Evolutionary conservation across 495 filamentous ascomycete species (phyloP).

Genomic region (Xylaria palmicola): DNA sequence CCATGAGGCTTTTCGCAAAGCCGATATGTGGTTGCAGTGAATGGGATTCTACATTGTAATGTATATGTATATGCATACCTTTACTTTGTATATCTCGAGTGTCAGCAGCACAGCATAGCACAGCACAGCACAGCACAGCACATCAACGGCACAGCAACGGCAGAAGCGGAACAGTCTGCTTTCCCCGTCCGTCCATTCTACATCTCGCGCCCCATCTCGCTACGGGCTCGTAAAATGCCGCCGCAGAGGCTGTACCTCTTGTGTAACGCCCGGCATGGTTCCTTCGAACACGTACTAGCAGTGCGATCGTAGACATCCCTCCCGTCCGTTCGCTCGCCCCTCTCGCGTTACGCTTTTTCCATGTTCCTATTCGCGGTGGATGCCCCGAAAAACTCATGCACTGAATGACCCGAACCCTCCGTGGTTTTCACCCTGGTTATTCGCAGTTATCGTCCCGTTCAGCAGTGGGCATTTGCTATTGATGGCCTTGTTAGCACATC

Average conservation of each 20-base stretch:
- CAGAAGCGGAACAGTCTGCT: not conserved
- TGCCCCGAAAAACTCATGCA: constrained; percentile 26
- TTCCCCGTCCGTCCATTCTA: too few relatives aligned
- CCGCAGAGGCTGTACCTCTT: not conserved
- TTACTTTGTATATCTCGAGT: constrained; percentile 9
- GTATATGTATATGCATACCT: too few relatives aligned
- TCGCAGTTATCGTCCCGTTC: constrained; percentile 78
- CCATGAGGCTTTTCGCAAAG: too few relatives aligned
- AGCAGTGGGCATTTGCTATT: constrained; percentile 79
- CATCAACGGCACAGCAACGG: too few relatives aligned
- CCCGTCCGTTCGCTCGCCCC: too few relatives aligned
- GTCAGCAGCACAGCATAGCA: constrained; percentile 8
- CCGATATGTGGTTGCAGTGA: too few relatives aligned
- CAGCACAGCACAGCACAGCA: constrained; percentile 1
- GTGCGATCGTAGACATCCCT: too few relatives aligned
- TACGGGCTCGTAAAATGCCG: too few relatives aligned
- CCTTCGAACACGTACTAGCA: too few relatives aligned
- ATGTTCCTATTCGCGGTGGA: not conserved
- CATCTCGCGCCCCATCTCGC: too few relatives aligned
- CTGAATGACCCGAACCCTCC: constrained; percentile 55
- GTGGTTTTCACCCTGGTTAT: constrained; percentile 55
- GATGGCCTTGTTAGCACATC: constrained; percentile 36
- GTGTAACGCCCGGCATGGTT: too few relatives aligned
- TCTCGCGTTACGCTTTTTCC: constrained; percentile 13
- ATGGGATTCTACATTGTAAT: too few relatives aligned